A percentile compares a stretch with the other conserved stretches of the same genome.
phyloP scores from a whole-genome alignment of 805 yeast genomes.

The Pichia paraexigua region DNA sequence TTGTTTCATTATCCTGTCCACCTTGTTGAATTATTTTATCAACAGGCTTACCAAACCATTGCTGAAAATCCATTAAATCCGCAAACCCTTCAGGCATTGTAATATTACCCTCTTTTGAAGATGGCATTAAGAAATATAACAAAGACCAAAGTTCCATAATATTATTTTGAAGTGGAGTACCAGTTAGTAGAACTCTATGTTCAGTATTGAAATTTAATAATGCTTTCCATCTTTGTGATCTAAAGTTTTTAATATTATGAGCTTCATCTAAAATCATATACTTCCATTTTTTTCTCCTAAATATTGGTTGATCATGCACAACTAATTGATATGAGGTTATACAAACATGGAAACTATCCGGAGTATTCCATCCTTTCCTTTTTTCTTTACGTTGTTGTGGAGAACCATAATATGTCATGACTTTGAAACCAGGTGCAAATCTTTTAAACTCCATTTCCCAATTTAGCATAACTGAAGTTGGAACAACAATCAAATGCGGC shows the following conservation, averaged over 20 bases:
- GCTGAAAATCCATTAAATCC: constrained; percentile 89
- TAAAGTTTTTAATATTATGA: constrained; percentile 91
- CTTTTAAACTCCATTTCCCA: constrained; percentile 99
- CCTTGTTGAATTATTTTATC: constrained; percentile 84
- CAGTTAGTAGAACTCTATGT: constrained; percentile 79
- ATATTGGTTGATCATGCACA: constrained; percentile 94
- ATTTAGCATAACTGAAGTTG: constrained; percentile 92
- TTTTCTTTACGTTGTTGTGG: constrained; percentile 96
- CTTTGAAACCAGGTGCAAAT: constrained; percentile 97
- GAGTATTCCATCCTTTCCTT: constrained; percentile 96
- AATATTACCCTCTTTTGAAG: constrained; percentile 45
- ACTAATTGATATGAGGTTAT: constrained; percentile 95
- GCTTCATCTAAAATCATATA: constrained; percentile 98
- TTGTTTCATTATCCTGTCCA: constrained; percentile 62
- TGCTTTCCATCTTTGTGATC: constrained; percentile 97
- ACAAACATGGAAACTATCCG: constrained; percentile 92
- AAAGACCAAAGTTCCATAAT: constrained; percentile 94
- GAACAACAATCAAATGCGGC: constrained; percentile 93
- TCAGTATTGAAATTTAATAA: constrained; percentile 88
- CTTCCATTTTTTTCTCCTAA: constrained; percentile 87
- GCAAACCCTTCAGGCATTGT: constrained; percentile 95
- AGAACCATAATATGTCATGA: constrained; percentile 90
- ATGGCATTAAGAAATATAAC: constrained; percentile 92
- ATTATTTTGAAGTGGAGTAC: constrained; percentile 95
- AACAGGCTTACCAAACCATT: constrained; percentile 98